Evolutionary conservation across 768 basidiomycete genomes (phyloP), one percentile per base, ranked within the genome.

Genomic region (Pleurotus platypus): DNA sequence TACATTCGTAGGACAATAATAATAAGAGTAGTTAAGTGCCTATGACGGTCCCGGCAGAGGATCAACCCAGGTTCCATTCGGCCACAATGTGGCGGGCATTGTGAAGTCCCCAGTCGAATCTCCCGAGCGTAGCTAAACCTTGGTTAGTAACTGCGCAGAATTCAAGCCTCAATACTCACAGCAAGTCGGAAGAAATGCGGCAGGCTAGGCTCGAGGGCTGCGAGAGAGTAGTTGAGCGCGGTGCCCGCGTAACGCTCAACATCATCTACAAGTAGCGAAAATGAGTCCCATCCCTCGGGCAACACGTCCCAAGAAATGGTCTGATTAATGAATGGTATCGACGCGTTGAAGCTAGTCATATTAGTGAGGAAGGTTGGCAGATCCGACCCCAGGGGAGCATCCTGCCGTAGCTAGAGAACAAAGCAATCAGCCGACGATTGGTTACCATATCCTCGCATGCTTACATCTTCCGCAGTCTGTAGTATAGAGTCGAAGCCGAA

Each of bases 41-140:
- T 59, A 74, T 27, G 88, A 85, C 49, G 87, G 76, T n/a, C 92
- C 92, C 9, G 83, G 75, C 16, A 75, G 69, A 20, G 93, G 85
- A 66, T 91, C 79, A 43, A 84, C 76, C 90, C 90, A 94, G 13
- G 90, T 91, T 50, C 89, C 88, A 67, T 94, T 93, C 2, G 86
- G 82, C 77, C 83, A 87, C 51, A 90, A 71, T 3, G 80, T 85
- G 5, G 89, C 90, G 5, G 91, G 78, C 75, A 81, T 89, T 0
- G 92, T 92, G 63, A 89, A 94, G 69, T 93, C 91, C 13, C 90
- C 91, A 9, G 51, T 54, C 13, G 37, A 39, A 24, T 54, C 51
- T 16, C 51, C 51, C 12, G 51, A 39, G 15, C 39, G 51, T 24
- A 54, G 80, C 66, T 15, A 62, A 64, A 15, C 75, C 78, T 1